These are phyloP conservation scores for Auriculariales sp. DNA, from an alignment of 768 basidiomycete genomes.

Conservation along the genomic window DNA sequence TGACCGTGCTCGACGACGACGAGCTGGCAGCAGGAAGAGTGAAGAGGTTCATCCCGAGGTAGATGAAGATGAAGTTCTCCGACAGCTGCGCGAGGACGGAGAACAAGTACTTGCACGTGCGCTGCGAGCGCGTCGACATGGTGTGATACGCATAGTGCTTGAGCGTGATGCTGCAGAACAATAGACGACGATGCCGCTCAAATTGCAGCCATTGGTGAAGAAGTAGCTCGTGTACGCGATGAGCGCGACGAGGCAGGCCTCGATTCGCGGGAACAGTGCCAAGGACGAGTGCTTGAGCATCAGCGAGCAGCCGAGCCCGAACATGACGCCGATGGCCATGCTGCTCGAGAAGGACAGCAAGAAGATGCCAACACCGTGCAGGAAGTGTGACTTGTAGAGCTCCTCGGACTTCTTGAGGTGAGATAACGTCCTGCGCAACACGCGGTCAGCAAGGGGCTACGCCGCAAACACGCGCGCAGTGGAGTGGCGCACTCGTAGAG, in stretches of 20 bases:
- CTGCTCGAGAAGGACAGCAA: slow-evolving; percentile 88
- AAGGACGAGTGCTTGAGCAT: slow-evolving; percentile 90
- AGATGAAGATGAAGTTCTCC: slow-evolving; percentile 99
- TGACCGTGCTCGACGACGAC: slow-evolving; percentile 72
- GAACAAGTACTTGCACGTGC: slow-evolving; percentile 92
- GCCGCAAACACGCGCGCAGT: neutral
- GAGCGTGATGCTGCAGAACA: slow-evolving; percentile 97
- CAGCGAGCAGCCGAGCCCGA: slow-evolving; percentile 82
- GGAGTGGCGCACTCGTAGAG: slow-evolving; percentile 82
- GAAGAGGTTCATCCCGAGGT: slow-evolving; percentile 94
- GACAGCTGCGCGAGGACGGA: slow-evolving; percentile 84
- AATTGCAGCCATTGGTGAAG: slow-evolving; percentile 89
- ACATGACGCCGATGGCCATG: slow-evolving; percentile 84
- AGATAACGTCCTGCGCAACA: slow-evolving; percentile 58
- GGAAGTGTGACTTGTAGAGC: slow-evolving; percentile 74
- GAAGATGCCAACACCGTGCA: slow-evolving; percentile 97
- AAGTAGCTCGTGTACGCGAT: slow-evolving; percentile 97
- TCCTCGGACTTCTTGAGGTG: slow-evolving; percentile 78
- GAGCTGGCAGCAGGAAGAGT: slow-evolving; percentile 69
- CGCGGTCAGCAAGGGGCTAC: neutral
- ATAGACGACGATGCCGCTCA: slow-evolving; percentile 92
- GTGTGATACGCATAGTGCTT: slow-evolving; percentile 99
- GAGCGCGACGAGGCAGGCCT: slow-evolving; percentile 90
- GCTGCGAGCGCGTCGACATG: slow-evolving; percentile 90
- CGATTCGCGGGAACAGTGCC: slow-evolving; percentile 77